Conservation (phyloP, 805 yeast genomes). For the Zygoascus biomembranicola region DNA sequence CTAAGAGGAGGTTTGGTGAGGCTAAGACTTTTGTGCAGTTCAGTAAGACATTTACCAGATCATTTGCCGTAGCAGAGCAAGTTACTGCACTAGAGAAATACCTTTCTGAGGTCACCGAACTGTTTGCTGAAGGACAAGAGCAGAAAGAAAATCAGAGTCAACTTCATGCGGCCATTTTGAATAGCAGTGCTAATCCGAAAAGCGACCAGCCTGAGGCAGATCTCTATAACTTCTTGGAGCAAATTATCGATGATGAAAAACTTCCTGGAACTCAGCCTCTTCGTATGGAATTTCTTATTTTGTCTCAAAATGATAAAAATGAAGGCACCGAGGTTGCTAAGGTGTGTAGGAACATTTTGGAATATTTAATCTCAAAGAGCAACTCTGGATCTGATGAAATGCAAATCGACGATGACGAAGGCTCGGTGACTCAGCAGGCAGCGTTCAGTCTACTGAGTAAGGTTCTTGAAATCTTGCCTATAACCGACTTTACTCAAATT, state of each 20-base stretch:
- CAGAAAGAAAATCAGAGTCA: slow-evolving; percentile 4
- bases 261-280: slow-evolving; percentile 39
- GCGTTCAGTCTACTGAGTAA: slow-evolving; percentile 53
- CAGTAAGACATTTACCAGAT: slow-evolving; percentile 56
- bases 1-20: slow-evolving; percentile 55
- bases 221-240: slow-evolving; percentile 50
- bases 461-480: slow-evolving; percentile 64
- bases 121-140: neutral
- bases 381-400: neutral
- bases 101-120: slow-evolving; percentile 13
- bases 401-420: neutral
- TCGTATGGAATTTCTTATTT: slow-evolving; percentile 28
- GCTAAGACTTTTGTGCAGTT: slow-evolving; percentile 65
- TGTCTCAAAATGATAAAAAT: neutral
- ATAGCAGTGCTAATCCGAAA: slow-evolving; percentile 29
- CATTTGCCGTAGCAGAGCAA: slow-evolving; percentile 59
- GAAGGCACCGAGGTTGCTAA: neutral
- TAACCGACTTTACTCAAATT: slow-evolving; percentile 60
- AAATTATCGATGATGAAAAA: slow-evolving; percentile 34
- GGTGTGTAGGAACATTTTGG: neutral
- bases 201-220: slow-evolving; percentile 41
- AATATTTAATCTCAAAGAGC: neutral
- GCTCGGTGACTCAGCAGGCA: slow-evolving; percentile 18
- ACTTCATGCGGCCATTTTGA: neutral
- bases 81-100: slow-evolving; percentile 23